Percentiles rank a stretch among this genome's conserved stretches.
Evolutionary conservation across 2,329 filamentous ascomycete species (phyloP).

Genomic region (Cladophialophora yegresii): DNA sequence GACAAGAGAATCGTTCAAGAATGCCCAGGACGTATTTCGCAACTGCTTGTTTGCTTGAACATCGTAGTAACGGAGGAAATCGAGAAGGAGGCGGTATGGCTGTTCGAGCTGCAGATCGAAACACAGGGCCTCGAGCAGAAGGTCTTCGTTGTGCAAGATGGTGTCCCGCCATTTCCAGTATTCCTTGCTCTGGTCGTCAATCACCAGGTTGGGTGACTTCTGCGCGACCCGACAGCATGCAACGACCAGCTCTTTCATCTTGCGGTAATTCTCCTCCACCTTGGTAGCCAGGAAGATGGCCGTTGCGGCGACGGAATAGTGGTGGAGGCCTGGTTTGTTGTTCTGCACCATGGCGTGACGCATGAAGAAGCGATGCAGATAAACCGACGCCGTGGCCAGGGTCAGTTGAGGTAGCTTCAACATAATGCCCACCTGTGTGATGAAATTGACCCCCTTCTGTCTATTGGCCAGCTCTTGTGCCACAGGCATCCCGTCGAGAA

Average conservation of each 20-base stretch:
- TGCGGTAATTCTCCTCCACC: conserved; percentile 93
- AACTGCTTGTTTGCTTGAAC: conserved; percentile 78
- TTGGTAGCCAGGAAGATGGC: conserved; percentile 94
- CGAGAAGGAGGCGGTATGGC: conserved; percentile 81
- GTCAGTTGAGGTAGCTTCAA: conserved; percentile 90
- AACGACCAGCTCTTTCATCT: conserved; percentile 92
- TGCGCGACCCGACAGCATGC: conserved; percentile 92
- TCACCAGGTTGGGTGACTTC: conserved; percentile 84
- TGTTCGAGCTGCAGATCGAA: conserved; percentile 92
- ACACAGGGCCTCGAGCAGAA: conserved; percentile 86
- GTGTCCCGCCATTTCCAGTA: conserved; percentile 98
- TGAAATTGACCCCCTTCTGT: conserved; percentile 94
- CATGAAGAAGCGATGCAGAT: conserved; percentile 97
- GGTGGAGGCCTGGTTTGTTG: conserved; percentile 71
- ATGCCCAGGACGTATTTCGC: conserved; percentile 87
- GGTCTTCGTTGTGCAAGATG: conserved; percentile 87
- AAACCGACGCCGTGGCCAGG: conserved; percentile 85
- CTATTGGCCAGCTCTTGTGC: conserved; percentile 77
- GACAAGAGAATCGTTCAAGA: conserved; percentile 85
- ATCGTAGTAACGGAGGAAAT: conserved; percentile 72
- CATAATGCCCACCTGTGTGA: conserved; percentile 89
- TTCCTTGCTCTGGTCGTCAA: conserved; percentile 96
- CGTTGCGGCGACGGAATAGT: conserved; percentile 91
- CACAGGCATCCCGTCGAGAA: conserved; percentile 75
- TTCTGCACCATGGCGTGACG: conserved; percentile 76